phyloP scores from a whole-genome alignment of 2,329 filamentous ascomycete species.

The Teratosphaeria destructans region DNA sequence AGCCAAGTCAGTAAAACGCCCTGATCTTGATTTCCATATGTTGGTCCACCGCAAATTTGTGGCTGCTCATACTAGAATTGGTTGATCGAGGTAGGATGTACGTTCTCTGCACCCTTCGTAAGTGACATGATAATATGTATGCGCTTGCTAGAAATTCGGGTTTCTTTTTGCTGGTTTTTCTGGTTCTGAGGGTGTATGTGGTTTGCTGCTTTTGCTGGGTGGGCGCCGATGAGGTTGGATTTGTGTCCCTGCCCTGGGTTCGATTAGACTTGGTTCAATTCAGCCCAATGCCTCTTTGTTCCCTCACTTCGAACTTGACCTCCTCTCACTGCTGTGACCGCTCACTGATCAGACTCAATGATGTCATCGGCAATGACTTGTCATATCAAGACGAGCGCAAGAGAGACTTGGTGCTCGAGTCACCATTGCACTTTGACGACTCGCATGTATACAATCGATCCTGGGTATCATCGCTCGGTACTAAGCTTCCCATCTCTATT shows the following conservation, averaged over 20 bases:
- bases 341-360: neutral
- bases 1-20: neutral
- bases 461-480: neutral
- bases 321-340: neutral
- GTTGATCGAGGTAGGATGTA: neutral
- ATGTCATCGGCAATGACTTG: neutral
- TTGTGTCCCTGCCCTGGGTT: no score
- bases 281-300: neutral
- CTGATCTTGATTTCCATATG: neutral
- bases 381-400: neutral
- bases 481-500: neutral
- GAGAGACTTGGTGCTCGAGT: neutral
- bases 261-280: neutral
- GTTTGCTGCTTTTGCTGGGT: no score
- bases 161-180: neutral
- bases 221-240: no score
- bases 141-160: neutral
- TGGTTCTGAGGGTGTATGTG: no score
- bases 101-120: neutral
- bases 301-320: no score
- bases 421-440: neutral
- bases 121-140: neutral
- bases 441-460: neutral
- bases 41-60: neutral
- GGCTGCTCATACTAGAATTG: neutral